Evolutionary conservation across 2,329 filamentous ascomycete genomes (phyloP), one percentile per base, ranked within the genome.

Genomic region (Triangularia verruculosa): DNA sequence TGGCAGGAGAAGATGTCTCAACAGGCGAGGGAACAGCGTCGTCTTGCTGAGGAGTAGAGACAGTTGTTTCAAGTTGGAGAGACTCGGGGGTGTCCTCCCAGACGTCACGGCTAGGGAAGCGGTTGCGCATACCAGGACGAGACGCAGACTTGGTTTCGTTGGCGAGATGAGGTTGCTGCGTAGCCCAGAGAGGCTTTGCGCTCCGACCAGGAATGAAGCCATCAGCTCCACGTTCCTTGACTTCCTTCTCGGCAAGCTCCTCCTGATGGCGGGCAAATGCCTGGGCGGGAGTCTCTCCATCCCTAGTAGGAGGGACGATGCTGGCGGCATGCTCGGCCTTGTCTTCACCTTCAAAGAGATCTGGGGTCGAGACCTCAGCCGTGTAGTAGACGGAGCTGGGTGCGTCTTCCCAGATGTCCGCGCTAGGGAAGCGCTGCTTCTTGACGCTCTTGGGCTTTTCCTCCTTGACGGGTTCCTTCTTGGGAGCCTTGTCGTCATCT

Each of bases 371-470:
- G 7, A 98, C 94, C 64, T 91, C 93, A 2, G 93, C 88, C 32
- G 86, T 89, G 72, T 85, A 87, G 72, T 95, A 88, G 59, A 92
- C 82, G 76, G 93, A 97, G 72, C 88, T 90, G 3, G 96, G 95
- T 0, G 92, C 89, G 75, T 99, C 96, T 78, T 99, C 95, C 95
- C 95, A 99, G 47, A 98, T 86, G 74, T 99, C 95, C 74, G 93
- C 90, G 75, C 93, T 97, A 1, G 95, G 95, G 77, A 99, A 99
- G 66, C 84, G 77, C 65, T 89, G 89, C 67, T 86, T 85, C 65
- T 83, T 79, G 67, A 86, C 82, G 61, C 79, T 79, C 62, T 82
- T 82, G 58, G 81, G 78, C 51, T 75, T 73, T 55, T 72, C 61
- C 43, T 78, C 71, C 8, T 74, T 71, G 30, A 74, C 73, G 17